These are phyloP conservation scores for Clonostachys sp. DNA, from an alignment of 2,329 filamentous ascomycete genomes.

Conservation along the genomic window DNA sequence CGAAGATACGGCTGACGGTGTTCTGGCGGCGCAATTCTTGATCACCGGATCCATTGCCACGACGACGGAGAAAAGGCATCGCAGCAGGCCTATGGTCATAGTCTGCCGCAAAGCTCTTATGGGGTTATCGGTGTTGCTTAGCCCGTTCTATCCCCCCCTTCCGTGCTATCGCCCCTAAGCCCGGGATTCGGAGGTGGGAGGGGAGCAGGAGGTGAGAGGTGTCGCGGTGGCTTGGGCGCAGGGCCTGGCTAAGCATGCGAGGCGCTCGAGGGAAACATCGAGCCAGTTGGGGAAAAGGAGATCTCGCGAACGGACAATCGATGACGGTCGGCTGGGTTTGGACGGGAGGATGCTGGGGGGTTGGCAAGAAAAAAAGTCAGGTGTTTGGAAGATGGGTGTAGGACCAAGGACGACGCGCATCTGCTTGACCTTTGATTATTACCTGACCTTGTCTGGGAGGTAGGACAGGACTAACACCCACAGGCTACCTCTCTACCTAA, in stretches of 20 bases:
- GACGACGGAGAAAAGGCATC: slow-evolving; percentile 60
- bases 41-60: slow-evolving; percentile 54
- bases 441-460: too few relatives aligned
- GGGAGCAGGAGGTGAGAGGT: background rate
- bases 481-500: too few relatives aligned
- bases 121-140: too few relatives aligned
- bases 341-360: too few relatives aligned
- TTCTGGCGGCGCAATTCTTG: slow-evolving; percentile 49
- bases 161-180: too few relatives aligned
- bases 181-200: background rate
- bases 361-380: background rate
- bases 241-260: slow-evolving; percentile 2
- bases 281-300: background rate
- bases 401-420: too few relatives aligned
- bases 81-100: slow-evolving; percentile 11
- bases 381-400: too few relatives aligned
- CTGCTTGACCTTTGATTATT: too few relatives aligned
- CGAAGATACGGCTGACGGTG: slow-evolving; percentile 1
- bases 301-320: too few relatives aligned
- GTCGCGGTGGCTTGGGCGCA: slow-evolving; percentile 1
- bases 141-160: too few relatives aligned
- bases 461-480: too few relatives aligned
- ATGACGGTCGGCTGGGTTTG: background rate
- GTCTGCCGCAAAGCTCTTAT: too few relatives aligned
- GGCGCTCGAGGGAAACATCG: slow-evolving; percentile 1